These are phyloP conservation scores for Phytophthora agathidicida DNA, from an alignment of 352 stramenopile species.

Conservation along the genomic window DNA sequence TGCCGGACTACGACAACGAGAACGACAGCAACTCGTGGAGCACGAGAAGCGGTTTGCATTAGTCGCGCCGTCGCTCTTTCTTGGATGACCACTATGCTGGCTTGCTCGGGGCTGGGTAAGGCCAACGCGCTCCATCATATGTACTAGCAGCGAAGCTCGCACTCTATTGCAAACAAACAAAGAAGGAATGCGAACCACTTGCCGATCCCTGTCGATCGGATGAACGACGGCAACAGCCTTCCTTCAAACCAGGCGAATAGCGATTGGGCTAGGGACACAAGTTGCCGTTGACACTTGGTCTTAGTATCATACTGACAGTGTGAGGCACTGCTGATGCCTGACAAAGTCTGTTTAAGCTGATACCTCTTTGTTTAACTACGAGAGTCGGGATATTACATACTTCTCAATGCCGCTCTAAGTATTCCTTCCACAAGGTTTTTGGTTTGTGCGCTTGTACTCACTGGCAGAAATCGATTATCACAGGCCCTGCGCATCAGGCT, in stretches of 20 bases:
- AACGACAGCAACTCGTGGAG: conserved; percentile 19
- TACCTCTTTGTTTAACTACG: no score
- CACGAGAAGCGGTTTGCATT: conserved; percentile 14
- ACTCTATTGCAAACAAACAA: conserved; percentile 8
- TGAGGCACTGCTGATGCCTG: conserved; percentile 9
- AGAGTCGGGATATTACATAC: no score
- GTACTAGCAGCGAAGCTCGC: conserved; percentile 1
- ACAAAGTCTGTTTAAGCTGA: neutral
- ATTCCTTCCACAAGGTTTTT: no score
- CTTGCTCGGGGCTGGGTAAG: neutral
- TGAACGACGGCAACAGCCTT: conserved; percentile 24
- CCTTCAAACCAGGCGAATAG: conserved; percentile 31
- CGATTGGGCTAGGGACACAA: conserved; percentile 11
- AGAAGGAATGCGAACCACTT: conserved; percentile 1
- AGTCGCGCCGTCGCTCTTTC: conserved; percentile 16
- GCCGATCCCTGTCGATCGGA: conserved; percentile 21
- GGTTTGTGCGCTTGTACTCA: no score
- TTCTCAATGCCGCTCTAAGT: no score
- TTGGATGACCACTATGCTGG: conserved; percentile 9
- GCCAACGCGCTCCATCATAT: conserved; percentile 15
- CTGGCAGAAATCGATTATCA: neutral
- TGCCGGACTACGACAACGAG: neutral
- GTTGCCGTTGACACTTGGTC: conserved; percentile 19
- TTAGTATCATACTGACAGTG: no score
- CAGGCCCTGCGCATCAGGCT: neutral